Conservation (phyloP, 768 basidiomycete species). For the Suillus paluster region DNA sequence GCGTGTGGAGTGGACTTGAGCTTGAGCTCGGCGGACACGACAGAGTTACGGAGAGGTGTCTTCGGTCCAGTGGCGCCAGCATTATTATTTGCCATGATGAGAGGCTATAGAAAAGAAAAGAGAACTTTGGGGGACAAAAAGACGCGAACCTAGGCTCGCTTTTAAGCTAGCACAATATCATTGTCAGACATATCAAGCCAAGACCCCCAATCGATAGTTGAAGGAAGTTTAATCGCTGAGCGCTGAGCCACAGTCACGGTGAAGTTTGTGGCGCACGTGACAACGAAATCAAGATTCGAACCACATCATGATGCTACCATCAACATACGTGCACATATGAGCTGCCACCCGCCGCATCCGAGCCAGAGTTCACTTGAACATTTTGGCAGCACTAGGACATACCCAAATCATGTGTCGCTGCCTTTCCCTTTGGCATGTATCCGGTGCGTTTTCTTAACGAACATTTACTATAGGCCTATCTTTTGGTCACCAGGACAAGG, state of each 20-base stretch:
- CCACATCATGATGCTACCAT: too few species aligned
- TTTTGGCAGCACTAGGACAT: too few species aligned
- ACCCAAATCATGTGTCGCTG: too few species aligned
- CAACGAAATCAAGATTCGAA: neutral
- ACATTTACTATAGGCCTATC: too few species aligned
- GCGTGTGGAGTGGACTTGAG: constrained; percentile 2
- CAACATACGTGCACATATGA: too few species aligned
- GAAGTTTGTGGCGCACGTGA: neutral
- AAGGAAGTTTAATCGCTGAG: neutral
- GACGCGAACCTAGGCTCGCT: neutral
- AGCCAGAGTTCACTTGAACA: too few species aligned
- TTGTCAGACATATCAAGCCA: neutral
- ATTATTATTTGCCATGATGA: neutral
- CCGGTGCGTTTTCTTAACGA: too few species aligned
- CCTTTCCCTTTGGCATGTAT: too few species aligned
- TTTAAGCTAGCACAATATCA: neutral
- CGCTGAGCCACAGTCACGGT: neutral
- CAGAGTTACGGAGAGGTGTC: neutral
- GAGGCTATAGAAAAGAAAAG: neutral
- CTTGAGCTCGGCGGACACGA: neutral
- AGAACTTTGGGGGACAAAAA: neutral
- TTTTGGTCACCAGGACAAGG: too few species aligned
- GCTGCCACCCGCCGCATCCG: too few species aligned
- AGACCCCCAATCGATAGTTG: neutral
- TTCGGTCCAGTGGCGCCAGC: neutral